phyloP scores from a whole-genome alignment of 768 basidiomycete species.

The Termitomyces heimii region DNA sequence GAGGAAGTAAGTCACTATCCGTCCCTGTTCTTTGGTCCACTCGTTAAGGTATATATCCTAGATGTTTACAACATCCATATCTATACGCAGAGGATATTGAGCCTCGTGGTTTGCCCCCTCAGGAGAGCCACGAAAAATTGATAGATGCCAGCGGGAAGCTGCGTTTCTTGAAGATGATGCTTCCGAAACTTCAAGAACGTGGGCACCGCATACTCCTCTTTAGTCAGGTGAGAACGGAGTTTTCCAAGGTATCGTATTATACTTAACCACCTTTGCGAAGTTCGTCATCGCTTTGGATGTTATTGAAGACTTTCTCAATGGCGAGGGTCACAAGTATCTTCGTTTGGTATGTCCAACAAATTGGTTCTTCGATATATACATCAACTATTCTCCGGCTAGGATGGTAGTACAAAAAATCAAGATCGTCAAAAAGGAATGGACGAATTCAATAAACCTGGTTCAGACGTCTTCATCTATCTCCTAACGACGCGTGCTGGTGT shows the following conservation, averaged over 20 bases:
- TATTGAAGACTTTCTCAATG: constrained; percentile 82
- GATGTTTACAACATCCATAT: constrained; percentile 91
- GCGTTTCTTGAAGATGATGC: constrained; percentile 63
- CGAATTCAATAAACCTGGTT: constrained; percentile 82
- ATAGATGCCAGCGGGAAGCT: constrained; percentile 86
- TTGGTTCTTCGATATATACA: background rate
- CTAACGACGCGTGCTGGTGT: constrained; percentile 86
- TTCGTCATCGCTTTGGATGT: constrained; percentile 85
- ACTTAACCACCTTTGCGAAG: constrained; percentile 29
- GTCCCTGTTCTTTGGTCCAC: background rate
- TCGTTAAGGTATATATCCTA: constrained; percentile 20
- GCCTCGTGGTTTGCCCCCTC: constrained; percentile 46
- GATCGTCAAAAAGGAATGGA: constrained; percentile 95
- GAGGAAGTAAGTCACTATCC: constrained; percentile 54
- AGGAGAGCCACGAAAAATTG: constrained; percentile 71
- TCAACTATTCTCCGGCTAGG: constrained; percentile 37
- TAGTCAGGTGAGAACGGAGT: constrained; percentile 53
- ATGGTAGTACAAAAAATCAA: constrained; percentile 81
- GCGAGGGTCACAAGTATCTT: constrained; percentile 75
- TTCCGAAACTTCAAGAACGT: constrained; percentile 80
- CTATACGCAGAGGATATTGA: constrained; percentile 79
- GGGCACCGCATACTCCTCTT: constrained; percentile 90
- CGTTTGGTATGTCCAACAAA: constrained; percentile 53
- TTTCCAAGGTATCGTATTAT: background rate
- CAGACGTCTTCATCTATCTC: constrained; percentile 87